Base-by-base conservation (phyloP, 2,329 filamentous ascomycete genomes). In the Colletotrichum trifolii region DNA sequence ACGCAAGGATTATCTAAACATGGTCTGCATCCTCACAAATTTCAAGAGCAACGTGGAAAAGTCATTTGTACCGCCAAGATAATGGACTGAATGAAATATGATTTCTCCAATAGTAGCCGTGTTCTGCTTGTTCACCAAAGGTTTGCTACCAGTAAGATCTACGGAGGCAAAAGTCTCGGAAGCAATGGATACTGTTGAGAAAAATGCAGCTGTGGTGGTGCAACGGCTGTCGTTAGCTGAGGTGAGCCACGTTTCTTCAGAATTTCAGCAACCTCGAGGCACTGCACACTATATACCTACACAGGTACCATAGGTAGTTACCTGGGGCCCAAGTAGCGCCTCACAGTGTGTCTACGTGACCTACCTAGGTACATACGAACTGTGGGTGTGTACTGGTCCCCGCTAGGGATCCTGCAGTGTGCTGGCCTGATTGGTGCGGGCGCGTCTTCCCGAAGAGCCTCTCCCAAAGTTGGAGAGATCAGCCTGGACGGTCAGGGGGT, bases 371-470 rank as follows among this genome's bases (percentile, higher is more conserved):
- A n/a, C n/a, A n/a, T n/a, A n/a, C 33, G 12, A 17, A 36, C 13
- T 17, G 6, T 25, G 50, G 43, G 42, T n/a, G 33, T 47, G 54
- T 36, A 42, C 25, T 4, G 15, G 8, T 47, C 58, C 35, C 62
- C 58, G 40, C 58, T 52, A 10, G 39, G 13, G 39, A 49, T n/a
- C 43, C 46, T 33, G 36, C n/a, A 43, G 15, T 25, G 12, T 56
- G 40, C 50, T 40, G 34, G 36, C 47, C 40, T 53, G 25, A 65
- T 65, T 65, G 62, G 62, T 46, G 47, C 58, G 58, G 25, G 62
- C 40, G 53, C 33, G 52, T 8, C 42, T 38, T 56, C 34, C 62
- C 52, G 52, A 55, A 65, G 62, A 65, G 62, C 52, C 62, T 65
- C 57, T 50, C 43, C 56, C n/a, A 33, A 48, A 17, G 39, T 35